A percentile compares a stretch with the other conserved stretches of the same genome.
These are phyloP conservation scores for Suillus americanus DNA, from an alignment of 768 basidiomycete species.

Conservation along the genomic window DNA sequence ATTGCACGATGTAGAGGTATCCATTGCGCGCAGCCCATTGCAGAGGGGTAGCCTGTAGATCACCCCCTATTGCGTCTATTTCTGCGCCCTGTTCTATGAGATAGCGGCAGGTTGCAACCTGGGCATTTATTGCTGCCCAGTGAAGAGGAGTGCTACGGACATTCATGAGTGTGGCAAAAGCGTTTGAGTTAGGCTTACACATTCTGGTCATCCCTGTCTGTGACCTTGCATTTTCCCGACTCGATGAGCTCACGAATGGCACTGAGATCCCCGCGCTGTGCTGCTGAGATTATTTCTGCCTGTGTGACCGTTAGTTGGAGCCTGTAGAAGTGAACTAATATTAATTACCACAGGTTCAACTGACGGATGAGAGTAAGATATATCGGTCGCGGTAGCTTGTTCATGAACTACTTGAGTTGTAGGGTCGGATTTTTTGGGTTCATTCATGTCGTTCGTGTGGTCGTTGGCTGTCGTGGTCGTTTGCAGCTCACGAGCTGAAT, in stretches of 20 bases:
- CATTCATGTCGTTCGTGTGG: conserved; percentile 29
- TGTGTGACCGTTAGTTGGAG: conserved; percentile 24
- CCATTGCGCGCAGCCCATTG: conserved; percentile 99
- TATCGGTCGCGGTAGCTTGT: conserved; percentile 28
- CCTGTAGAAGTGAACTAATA: background rate
- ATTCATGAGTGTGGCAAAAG: conserved; percentile 5
- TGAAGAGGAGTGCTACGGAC: conserved; percentile 73
- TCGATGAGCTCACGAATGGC: conserved; percentile 66
- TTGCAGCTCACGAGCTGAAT: conserved; percentile 12
- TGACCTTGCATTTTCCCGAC: conserved; percentile 66
- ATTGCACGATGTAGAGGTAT: conserved; percentile 92
- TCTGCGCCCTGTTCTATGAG: conserved; percentile 92
- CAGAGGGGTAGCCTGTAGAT: conserved; percentile 90
- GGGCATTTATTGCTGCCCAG: conserved; percentile 98
- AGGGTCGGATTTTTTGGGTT: conserved; percentile 28
- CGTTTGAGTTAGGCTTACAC: conserved; percentile 40
- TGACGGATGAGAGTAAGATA: conserved; percentile 21
- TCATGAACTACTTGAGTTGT: conserved; percentile 28
- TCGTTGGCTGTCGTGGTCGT: conserved; percentile 16
- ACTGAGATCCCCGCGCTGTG: conserved; percentile 82
- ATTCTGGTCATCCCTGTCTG: conserved; percentile 85
- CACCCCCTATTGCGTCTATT: conserved; percentile 92
- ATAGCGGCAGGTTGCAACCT: conserved; percentile 83
- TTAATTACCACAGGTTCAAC: conserved; percentile 22
- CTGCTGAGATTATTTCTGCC: conserved; percentile 77